phyloP scores from a whole-genome alignment of 495 filamentous ascomycete species.

The Sphaerosporella brunnea region DNA sequence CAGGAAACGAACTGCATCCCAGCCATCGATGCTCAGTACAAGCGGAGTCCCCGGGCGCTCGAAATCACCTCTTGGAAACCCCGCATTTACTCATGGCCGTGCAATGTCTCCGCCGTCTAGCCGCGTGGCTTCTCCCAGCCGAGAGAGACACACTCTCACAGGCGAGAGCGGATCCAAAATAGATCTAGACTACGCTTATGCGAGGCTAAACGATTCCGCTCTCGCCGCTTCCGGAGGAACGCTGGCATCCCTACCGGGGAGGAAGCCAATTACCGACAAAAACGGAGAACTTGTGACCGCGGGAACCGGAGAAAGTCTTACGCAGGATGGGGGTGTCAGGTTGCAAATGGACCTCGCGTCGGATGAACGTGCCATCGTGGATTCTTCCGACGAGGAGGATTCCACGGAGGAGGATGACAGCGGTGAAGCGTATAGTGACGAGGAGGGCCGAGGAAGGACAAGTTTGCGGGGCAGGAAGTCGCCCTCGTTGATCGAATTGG shows the following conservation, averaged over 20 bases:
- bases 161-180: conserved; percentile 12
- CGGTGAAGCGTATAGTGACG: conserved; percentile 35
- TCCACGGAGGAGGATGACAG: conserved; percentile 34
- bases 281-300: conserved; percentile 19
- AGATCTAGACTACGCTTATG: conserved; percentile 23
- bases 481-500: conserved; percentile 4
- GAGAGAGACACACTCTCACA: conserved; percentile 2
- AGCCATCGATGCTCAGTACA: conserved; percentile 7
- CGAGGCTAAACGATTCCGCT: conserved; percentile 21
- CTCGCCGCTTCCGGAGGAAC: conserved; percentile 20
- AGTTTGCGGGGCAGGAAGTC: conserved; percentile 7
- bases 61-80: conserved; percentile 3
- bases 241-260: conserved; percentile 22
- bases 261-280: conserved; percentile 22
- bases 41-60: not conserved
- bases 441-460: conserved; percentile 26
- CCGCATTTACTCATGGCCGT: conserved; percentile 4
- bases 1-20: conserved; percentile 7
- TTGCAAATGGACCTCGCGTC: conserved; percentile 55
- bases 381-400: conserved; percentile 37
- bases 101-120: conserved; percentile 17
- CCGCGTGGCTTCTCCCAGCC: conserved; percentile 16
- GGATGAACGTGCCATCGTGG: conserved; percentile 35
- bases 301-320: conserved; percentile 24
- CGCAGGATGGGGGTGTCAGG: conserved; percentile 33